Evolutionary conservation across 352 stramenopile genomes (phyloP).

Genomic region (Phytophthora tubulina): DNA sequence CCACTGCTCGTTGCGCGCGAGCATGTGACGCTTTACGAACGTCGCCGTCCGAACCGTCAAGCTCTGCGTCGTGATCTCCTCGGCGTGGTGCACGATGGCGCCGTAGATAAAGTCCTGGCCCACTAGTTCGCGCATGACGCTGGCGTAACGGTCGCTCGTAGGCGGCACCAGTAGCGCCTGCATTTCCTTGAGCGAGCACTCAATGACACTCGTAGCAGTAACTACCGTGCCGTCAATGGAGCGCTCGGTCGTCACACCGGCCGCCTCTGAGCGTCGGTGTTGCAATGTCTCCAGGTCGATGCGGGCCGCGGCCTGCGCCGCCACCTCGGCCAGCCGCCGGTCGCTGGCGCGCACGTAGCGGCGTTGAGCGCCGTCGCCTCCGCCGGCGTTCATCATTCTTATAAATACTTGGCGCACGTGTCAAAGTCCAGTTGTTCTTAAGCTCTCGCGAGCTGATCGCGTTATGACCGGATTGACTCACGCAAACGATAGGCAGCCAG

Average conservation of each 20-base stretch:
- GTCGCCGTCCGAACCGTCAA: slow-evolving; percentile 59
- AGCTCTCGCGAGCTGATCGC: background rate
- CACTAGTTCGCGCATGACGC: slow-evolving; percentile 56
- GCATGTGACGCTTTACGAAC: slow-evolving; percentile 54
- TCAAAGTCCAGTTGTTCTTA: slow-evolving; percentile 20
- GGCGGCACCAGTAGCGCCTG: slow-evolving; percentile 39
- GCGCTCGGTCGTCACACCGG: slow-evolving; percentile 41
- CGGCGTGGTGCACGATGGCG: slow-evolving; percentile 49
- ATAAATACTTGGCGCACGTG: slow-evolving; percentile 2
- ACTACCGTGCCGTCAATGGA: slow-evolving; percentile 41
- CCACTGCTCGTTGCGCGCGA: slow-evolving; percentile 63
- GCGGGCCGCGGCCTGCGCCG: slow-evolving; percentile 26
- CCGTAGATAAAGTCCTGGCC: slow-evolving; percentile 61
- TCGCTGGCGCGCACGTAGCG: slow-evolving; percentile 61
- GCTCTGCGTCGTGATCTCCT: slow-evolving; percentile 34
- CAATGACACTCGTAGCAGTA: slow-evolving; percentile 43
- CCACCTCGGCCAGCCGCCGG: slow-evolving; percentile 51
- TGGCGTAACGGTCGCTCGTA: slow-evolving; percentile 46
- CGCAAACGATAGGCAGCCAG: slow-evolving; percentile 21
- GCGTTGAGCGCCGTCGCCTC: slow-evolving; percentile 25
- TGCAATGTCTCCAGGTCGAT: slow-evolving; percentile 45
- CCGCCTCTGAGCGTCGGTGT: slow-evolving; percentile 26
- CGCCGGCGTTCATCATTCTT: slow-evolving; percentile 20
- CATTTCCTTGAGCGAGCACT: slow-evolving; percentile 57
- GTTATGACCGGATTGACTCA: slow-evolving; percentile 29